Evolutionary conservation across 164 flowering plant genomes (phyloP).

Genomic region (Stephania yunnanensis): DNA sequence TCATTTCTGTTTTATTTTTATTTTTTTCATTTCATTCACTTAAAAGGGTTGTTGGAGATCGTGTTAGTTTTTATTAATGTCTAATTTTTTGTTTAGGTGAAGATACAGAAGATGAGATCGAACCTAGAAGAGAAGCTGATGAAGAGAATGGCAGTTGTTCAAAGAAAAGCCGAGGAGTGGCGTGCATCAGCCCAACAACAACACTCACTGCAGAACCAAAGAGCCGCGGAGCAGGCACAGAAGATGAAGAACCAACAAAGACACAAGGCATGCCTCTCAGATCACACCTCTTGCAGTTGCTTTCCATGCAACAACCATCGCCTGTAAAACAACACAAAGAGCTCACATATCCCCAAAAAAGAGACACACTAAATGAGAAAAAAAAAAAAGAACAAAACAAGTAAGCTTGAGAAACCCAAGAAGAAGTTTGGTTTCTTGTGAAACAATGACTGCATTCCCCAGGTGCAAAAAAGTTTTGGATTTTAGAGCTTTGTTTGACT

Average conservation of each 20-base stretch:
- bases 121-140: constrained; percentile 80
- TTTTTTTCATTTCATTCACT: not conserved
- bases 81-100: constrained; percentile 45
- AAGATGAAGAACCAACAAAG: constrained; percentile 30
- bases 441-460: constrained; percentile 3
- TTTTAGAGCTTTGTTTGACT: constrained; percentile 9
- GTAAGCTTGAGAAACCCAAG: constrained; percentile 5
- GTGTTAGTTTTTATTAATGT: not conserved
- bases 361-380: not conserved
- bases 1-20: not conserved
- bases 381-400: not conserved
- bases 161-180: constrained; percentile 86
- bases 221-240: constrained; percentile 36
- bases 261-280: constrained; percentile 17
- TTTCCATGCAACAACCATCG: constrained; percentile 30
- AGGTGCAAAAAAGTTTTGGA: constrained; percentile 3
- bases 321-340: not conserved
- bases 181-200: constrained; percentile 57
- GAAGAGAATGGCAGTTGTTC: constrained; percentile 78
- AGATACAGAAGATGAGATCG: constrained; percentile 85
- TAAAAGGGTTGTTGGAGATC: not conserved
- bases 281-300: constrained; percentile 46
- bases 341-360: not conserved
- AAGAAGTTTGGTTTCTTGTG: not conserved
- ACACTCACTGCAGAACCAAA: constrained; percentile 59